Base-by-base conservation (phyloP, 208 protist genomes). In the Acanthamoeba triangularis region DNA sequence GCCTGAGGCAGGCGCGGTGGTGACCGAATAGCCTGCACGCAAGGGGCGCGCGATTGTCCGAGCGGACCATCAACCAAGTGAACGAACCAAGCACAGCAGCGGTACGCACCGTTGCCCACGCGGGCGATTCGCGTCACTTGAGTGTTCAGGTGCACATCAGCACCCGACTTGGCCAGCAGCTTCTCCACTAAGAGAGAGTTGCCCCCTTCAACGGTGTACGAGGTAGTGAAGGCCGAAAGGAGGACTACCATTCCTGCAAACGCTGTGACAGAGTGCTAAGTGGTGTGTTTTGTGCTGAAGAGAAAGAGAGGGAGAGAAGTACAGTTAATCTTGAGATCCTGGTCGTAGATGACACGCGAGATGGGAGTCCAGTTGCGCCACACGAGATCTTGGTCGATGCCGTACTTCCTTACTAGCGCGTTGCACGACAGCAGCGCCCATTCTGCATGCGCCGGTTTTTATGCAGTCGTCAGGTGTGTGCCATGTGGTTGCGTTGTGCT, bases 281-380 rank as follows among this genome's bases (percentile, higher is more conserved):
- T 2, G 3, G 56, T 4, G 8, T 13, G 5, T 61, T n/a, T n/a
- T n/a, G n/a, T n/a, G 52, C 63, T 16, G 3, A 63, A 28, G 23
- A 63, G 59, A 35, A 3, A 7, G n/a, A 10, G 63, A 69, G 30
- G 20, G 13, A n/a, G 8, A 11, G 63, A 37, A 18, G 65, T 72
- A 93, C 87, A 67, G 63, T 67, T 93, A 23, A 93, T 67, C 23
- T 37, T 28, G 28, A 93, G 41, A n/a, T 93, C 63, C 25, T 93
- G 87, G 25, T 93, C 87, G 61, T 93, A 93, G 61, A 93, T 93
- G 41, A 93, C 87, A 0, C 87, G 87, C 35, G 87, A 76, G 4
- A 74, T 35, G 23, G 87, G 87, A 5, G 7, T 47, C 61, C 54
- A 67, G 87, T 93, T 74, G 6, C 33, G 52, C 87, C 87, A 74